A percentile compares a stretch with the other conserved stretches of the same genome.
phyloP scores from a whole-genome alignment of 257 asterid genomes.

The Penstemon eatonii region DNA sequence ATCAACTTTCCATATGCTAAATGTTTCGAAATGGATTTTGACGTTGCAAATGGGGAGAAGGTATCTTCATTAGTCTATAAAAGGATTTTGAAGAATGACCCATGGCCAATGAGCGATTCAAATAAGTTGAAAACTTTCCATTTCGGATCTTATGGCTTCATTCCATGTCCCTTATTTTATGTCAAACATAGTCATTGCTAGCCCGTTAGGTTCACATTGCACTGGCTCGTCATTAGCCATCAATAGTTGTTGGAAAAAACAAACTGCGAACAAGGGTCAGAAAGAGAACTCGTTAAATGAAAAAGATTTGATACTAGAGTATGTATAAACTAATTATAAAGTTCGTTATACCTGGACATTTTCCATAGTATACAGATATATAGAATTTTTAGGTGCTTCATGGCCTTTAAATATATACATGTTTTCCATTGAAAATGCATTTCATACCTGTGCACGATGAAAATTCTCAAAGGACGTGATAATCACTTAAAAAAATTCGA shows the following conservation, averaged over 20 bases:
- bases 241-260: conserved; percentile 61
- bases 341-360: conserved; percentile 45
- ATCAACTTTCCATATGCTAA: too few relatives aligned
- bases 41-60: too few relatives aligned
- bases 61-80: too few relatives aligned
- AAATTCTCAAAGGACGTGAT: neutral
- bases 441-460: conserved; percentile 54
- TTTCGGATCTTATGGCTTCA: too few relatives aligned
- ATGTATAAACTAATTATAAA: neutral
- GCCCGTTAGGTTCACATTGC: too few relatives aligned
- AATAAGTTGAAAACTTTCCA: too few relatives aligned
- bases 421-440: conserved; percentile 50
- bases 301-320: neutral
- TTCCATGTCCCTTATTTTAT: too few relatives aligned
- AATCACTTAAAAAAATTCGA: neutral
- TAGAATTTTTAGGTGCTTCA: conserved; percentile 50
- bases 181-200: too few relatives aligned
- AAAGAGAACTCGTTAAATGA: conserved; percentile 16
- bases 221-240: conserved; percentile 27
- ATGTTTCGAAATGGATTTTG: too few relatives aligned
- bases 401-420: conserved; percentile 36
- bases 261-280: conserved; percentile 37
- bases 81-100: too few relatives aligned
- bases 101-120: too few relatives aligned
- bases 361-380: conserved; percentile 60